Percentiles rank a stretch among this genome's conserved stretches.
Conservation (phyloP, 768 basidiomycete species). For the Dioszegia crocea region DNA sequence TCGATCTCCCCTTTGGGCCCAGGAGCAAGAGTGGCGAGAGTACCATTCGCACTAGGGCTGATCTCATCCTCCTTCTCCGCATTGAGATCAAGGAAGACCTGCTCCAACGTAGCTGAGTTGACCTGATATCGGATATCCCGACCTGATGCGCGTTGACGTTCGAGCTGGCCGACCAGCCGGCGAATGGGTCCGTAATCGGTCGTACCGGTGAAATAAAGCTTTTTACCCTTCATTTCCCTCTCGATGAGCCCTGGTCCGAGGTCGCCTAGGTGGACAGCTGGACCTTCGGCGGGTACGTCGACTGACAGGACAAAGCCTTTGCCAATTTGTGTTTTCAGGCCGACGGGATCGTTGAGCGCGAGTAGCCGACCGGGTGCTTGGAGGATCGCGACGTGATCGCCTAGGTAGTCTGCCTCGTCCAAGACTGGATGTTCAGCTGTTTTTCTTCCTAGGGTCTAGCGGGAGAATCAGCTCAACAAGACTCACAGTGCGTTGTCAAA, state of each 20-base stretch:
- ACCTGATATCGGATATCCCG: slow-evolving; percentile 61
- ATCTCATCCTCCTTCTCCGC: slow-evolving; percentile 9
- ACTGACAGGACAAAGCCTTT: slow-evolving; percentile 67
- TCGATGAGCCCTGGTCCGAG: slow-evolving; percentile 3
- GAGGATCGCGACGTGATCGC: slow-evolving; percentile 69
- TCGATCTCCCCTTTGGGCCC: not conserved
- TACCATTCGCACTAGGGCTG: not conserved
- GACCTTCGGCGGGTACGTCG: slow-evolving; percentile 48
- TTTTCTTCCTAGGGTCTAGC: not conserved
- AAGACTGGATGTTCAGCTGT: slow-evolving; percentile 45
- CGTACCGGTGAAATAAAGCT: slow-evolving; percentile 51
- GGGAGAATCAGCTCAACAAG: not conserved
- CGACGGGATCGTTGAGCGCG: slow-evolving; percentile 68
- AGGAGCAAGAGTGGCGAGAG: not conserved
- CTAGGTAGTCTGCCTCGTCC: slow-evolving; percentile 74
- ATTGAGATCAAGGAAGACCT: slow-evolving; percentile 70
- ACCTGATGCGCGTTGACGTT: slow-evolving; percentile 52
- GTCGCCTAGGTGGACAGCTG: slow-evolving; percentile 21
- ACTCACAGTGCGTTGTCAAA: slow-evolving; percentile 70
- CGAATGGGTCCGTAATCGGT: slow-evolving; percentile 60
- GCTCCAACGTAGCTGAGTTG: slow-evolving; percentile 70
- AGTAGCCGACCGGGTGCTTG: slow-evolving; percentile 71
- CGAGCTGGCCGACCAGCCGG: slow-evolving; percentile 58
- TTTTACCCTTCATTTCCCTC: slow-evolving; percentile 14
- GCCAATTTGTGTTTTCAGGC: slow-evolving; percentile 67